phyloP scores from a whole-genome alignment of 345 rosid genomes.

The Syzygium aromaticum region DNA sequence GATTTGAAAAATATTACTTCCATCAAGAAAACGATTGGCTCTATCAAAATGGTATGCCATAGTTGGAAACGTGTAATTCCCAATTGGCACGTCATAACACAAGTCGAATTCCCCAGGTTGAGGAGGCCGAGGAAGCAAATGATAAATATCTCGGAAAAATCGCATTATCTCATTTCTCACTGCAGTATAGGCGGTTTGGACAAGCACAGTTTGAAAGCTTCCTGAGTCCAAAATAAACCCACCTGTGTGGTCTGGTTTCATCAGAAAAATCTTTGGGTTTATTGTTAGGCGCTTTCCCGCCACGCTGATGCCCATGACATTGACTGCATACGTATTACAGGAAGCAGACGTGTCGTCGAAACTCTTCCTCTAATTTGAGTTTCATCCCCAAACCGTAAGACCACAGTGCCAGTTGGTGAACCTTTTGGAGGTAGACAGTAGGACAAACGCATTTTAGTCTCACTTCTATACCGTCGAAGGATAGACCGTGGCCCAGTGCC shows the following conservation, averaged over 20 bases:
- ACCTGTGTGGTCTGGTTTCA: neutral
- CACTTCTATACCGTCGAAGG: neutral
- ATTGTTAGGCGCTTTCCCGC: neutral
- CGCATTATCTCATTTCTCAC: too few relatives aligned
- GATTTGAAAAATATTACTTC: too few relatives aligned
- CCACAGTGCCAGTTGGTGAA: neutral
- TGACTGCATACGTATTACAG: neutral
- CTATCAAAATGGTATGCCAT: too few relatives aligned
- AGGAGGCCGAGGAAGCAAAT: too few relatives aligned
- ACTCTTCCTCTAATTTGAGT: neutral
- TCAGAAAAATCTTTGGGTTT: neutral
- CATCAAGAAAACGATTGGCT: too few relatives aligned
- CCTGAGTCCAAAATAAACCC: neutral
- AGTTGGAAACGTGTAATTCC: too few relatives aligned
- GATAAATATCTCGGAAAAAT: too few relatives aligned
- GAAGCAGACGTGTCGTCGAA: neutral
- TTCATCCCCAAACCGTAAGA: neutral
- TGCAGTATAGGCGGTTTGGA: too few relatives aligned
- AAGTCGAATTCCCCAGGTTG: too few relatives aligned
- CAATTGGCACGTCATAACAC: too few relatives aligned
- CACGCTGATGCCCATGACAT: neutral
- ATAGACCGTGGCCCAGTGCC: neutral
- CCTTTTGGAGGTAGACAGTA: neutral
- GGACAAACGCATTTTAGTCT: neutral
- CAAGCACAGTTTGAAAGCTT: neutral